These are phyloP conservation scores for Ascochyta fabae DNA, from an alignment of 2,329 filamentous ascomycete species.

Conservation along the genomic window DNA sequence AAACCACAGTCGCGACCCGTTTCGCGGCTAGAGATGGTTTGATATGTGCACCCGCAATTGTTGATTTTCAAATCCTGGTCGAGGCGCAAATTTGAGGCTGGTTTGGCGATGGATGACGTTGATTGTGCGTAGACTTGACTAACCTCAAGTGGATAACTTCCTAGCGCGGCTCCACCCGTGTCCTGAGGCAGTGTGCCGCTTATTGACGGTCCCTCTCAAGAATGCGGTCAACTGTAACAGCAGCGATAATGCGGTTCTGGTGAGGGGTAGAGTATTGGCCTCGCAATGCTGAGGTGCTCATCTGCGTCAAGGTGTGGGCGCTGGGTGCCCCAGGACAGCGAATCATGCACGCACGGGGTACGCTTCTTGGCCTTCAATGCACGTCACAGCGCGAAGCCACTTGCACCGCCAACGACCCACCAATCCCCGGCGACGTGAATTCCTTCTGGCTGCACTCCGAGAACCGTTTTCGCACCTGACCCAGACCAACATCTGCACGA, in stretches of 20 bases:
- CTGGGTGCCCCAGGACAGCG: slow-evolving; percentile 2
- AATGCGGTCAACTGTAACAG: not conserved
- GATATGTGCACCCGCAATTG: not conserved
- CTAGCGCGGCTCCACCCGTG: slow-evolving; percentile 12
- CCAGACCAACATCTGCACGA: slow-evolving; percentile 15
- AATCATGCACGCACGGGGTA: slow-evolving; percentile 14
- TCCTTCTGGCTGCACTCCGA: slow-evolving; percentile 14
- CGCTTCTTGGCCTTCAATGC: slow-evolving; percentile 9
- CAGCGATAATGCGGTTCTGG: not conserved
- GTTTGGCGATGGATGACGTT: slow-evolving; percentile 15
- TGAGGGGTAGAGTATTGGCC: not conserved
- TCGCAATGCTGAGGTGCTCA: not conserved
- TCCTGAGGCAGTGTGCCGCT: not conserved
- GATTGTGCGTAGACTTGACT: slow-evolving; percentile 10
- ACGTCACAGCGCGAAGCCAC: slow-evolving; percentile 14
- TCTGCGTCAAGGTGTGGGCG: slow-evolving; percentile 6
- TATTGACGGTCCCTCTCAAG: not conserved
- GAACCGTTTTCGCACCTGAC: slow-evolving; percentile 19
- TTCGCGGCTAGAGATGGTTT: not conserved
- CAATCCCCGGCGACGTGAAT: slow-evolving; percentile 12
- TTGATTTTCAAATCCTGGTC: not conserved
- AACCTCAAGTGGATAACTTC: slow-evolving; percentile 11
- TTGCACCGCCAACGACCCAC: slow-evolving; percentile 13
- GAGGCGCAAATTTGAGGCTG: slow-evolving; percentile 10
- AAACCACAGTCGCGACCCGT: not conserved